Percentiles rank a stretch among this genome's conserved stretches.
phyloP scores from a whole-genome alignment of 768 basidiomycete genomes.

The Amyloporia xantha region DNA sequence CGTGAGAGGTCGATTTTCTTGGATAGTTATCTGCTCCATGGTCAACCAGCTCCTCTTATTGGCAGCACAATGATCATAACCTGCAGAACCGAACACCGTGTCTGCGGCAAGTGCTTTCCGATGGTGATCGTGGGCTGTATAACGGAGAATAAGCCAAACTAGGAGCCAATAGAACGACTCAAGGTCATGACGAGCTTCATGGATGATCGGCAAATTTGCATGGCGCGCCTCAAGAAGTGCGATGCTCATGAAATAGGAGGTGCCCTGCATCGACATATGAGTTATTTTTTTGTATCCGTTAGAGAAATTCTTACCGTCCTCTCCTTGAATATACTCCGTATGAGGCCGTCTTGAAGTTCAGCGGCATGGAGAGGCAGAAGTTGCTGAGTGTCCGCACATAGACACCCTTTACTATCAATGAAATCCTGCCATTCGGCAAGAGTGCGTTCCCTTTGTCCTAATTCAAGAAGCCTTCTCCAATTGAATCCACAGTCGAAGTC shows the following conservation, averaged over 20 bases:
- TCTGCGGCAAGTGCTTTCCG: not conserved
- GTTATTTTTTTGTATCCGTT: too few relatives aligned
- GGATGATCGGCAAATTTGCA: too few relatives aligned
- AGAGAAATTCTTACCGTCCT: constrained; percentile 1
- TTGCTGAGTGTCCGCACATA: too few relatives aligned
- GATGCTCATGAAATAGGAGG: constrained; percentile 4
- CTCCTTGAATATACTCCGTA: not conserved
- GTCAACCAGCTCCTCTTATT: not conserved
- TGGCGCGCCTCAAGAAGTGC: not conserved
- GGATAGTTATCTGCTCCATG: not conserved
- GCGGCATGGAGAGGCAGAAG: not conserved
- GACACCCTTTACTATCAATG: not conserved
- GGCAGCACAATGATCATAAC: not conserved
- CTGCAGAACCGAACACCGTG: not conserved
- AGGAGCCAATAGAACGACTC: not conserved
- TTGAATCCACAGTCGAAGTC: constrained; percentile 1
- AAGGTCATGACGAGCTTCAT: not conserved
- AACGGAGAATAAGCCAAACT: not conserved
- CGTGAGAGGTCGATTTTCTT: not conserved
- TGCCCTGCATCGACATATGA: not conserved
- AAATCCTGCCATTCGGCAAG: not conserved
- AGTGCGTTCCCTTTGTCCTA: not conserved
- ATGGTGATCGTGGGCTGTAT: not conserved
- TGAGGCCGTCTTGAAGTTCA: not conserved
- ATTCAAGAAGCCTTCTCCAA: not conserved